A percentile compares a stretch with the other conserved stretches of the same genome.
These are phyloP conservation scores for Daedaleopsis sinensis DNA, from an alignment of 768 basidiomycete genomes.

Conservation along the genomic window DNA sequence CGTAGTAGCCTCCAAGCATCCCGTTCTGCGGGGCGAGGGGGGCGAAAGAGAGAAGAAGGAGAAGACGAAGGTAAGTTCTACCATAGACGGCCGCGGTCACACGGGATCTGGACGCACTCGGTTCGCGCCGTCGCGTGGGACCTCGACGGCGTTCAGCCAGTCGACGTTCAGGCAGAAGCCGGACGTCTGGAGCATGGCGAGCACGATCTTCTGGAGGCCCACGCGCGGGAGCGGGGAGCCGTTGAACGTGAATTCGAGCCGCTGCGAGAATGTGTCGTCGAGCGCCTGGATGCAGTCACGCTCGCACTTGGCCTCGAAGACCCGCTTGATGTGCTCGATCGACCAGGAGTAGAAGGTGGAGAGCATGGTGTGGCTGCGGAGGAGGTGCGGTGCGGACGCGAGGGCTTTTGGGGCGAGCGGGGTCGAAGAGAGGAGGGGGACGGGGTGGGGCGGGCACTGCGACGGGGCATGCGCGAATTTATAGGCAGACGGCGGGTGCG, in stretches of 20 bases:
- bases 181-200: constrained; percentile 44
- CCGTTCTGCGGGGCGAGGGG: constrained; percentile 41
- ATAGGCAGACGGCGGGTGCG: constrained; percentile 3
- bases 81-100: background rate
- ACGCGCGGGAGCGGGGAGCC: constrained; percentile 43
- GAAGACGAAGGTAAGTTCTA: constrained; percentile 7
- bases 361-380: constrained; percentile 28
- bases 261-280: constrained; percentile 46
- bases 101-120: constrained; percentile 39
- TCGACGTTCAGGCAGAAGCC: constrained; percentile 46
- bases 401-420: background rate
- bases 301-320: constrained; percentile 55
- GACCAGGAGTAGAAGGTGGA: constrained; percentile 55
- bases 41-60: constrained; percentile 11
- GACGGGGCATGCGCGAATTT: background rate
- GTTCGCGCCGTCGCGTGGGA: constrained; percentile 43
- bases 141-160: constrained; percentile 51
- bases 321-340: constrained; percentile 45
- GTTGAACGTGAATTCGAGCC: constrained; percentile 46
- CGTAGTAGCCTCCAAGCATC: constrained; percentile 51
- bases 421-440: background rate
- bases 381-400: background rate
- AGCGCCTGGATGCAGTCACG: constrained; percentile 46
- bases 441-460: too few species aligned
- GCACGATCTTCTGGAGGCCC: constrained; percentile 46